Conservation (phyloP, 352 stramenopile genomes). For the Phytophthora kernoviae region DNA sequence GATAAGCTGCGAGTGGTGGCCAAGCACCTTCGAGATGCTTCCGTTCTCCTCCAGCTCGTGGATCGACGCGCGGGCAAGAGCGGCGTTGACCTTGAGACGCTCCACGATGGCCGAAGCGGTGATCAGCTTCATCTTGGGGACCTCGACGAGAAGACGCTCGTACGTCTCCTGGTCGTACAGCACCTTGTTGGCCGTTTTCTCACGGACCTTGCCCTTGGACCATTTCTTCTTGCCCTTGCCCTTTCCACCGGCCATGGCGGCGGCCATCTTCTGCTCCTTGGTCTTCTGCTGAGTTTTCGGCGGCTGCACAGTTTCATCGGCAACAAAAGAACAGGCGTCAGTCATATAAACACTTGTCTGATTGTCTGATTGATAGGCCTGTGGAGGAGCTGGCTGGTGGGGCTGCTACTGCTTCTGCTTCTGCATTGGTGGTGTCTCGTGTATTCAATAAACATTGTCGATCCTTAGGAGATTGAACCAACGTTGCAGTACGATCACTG, state of each 20-base stretch:
- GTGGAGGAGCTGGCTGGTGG: background rate
- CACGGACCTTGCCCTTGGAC: constrained; percentile 99
- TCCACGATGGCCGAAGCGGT: constrained; percentile 98
- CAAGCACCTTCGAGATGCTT: constrained; percentile 94
- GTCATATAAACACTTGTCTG: background rate
- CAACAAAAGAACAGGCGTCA: constrained; percentile 26
- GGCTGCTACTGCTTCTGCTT: constrained; percentile 9
- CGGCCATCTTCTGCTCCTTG: constrained; percentile 99
- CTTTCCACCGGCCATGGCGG: constrained; percentile 97
- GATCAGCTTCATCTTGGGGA: constrained; percentile 99
- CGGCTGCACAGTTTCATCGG: constrained; percentile 62
- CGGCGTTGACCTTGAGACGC: constrained; percentile 99
- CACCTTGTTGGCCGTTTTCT: constrained; percentile 99
- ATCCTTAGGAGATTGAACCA: background rate
- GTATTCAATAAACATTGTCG: constrained; percentile 5
- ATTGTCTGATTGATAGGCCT: background rate
- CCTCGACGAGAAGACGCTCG: constrained; percentile 96
- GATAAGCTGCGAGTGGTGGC: constrained; percentile 98
- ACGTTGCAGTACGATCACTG: no score
- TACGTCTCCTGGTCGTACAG: constrained; percentile 99
- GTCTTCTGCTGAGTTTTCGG: constrained; percentile 99
- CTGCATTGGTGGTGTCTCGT: background rate
- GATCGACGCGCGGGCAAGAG: constrained; percentile 97
- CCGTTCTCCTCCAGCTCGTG: constrained; percentile 96
- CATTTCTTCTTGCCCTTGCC: constrained; percentile 99